Base-by-base conservation (phyloP, 1,139 yeast species). In the Casaregolazyma lundiana region DNA sequence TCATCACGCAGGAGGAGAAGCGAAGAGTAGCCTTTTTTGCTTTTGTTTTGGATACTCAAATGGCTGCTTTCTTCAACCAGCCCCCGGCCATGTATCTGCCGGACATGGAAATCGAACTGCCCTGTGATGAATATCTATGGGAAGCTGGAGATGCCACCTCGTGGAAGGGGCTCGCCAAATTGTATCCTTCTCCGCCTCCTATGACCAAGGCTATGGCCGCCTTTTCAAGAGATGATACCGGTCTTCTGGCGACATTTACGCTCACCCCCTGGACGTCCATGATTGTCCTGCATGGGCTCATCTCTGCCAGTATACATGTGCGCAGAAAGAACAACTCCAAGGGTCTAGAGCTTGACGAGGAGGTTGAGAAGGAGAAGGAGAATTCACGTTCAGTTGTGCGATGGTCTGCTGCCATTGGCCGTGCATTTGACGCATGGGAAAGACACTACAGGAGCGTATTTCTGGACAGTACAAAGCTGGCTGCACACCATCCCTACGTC, bases 231-330 rank as follows among this genome's bases (percentile, higher is more conserved):
- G 48, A 55, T 5, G 58, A 56, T 30, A 13, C 32, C 6, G 32
- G 15, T 2, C 41, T 45, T n/a, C 46, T 46, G 35, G 52, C 50
- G 19, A 47, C 52, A 9, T 45, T 45, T 15, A 52, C 46, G 36
- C 47, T 58, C 19, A 52, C 61, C 1, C 61, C 61, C 11, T 58
- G 61, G 61, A 56, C 53, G 37, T 57, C 56, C 60, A 58, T 57
- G 60, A 51, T 56, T 22, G 50, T 54, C 22, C 48, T 57, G 21
- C 60, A 57, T 38, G 61, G 60, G n/a, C 41, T 57, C 26, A 49
- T 57, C 7, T 57, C 60, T 15, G 59, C 56, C 13, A 59, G 58
- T 6, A 57, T 58, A 57, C 54, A 54, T 41, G 56, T 56, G 44
- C 44, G 58, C 17, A 43, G 56, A 22, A 29, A 59, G 19, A 58